Conservation (phyloP, 2,329 filamentous ascomycete genomes). For the Cordyceps javanica region DNA sequence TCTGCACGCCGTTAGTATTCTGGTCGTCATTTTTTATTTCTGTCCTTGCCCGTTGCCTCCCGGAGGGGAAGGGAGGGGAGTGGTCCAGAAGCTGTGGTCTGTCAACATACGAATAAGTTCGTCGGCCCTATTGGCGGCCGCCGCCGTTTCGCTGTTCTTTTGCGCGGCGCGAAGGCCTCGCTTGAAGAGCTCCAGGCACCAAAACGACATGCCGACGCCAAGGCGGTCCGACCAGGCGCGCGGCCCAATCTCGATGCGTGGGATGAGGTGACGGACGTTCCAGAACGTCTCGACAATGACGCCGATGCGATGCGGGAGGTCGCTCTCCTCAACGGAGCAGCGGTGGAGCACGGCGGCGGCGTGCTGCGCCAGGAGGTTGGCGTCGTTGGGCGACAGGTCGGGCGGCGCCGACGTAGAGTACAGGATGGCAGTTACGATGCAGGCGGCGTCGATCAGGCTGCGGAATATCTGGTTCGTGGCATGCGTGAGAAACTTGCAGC, state of each 20-base stretch:
- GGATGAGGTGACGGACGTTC: constrained; percentile 33
- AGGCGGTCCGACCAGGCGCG: constrained; percentile 40
- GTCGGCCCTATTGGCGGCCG: constrained; percentile 22
- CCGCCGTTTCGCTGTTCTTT: constrained; percentile 23
- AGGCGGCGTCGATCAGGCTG: constrained; percentile 38
- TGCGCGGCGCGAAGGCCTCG: constrained; percentile 32
- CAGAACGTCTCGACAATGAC: constrained; percentile 45
- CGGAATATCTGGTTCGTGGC: constrained; percentile 45
- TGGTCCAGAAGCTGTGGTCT: background rate
- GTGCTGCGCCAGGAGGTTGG: constrained; percentile 24
- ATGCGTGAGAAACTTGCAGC: constrained; percentile 36
- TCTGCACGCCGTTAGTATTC: background rate
- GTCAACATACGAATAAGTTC: constrained; percentile 24
- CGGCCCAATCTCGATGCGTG: constrained; percentile 33
- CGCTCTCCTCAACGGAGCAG: constrained; percentile 42
- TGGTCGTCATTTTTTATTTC: background rate
- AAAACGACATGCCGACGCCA: constrained; percentile 43
- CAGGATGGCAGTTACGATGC: constrained; percentile 39
- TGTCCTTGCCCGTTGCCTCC: background rate
- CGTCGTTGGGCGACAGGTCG: constrained; percentile 26
- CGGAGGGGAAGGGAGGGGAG: too few species aligned
- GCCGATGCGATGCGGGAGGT: constrained; percentile 40
- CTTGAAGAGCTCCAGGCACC: constrained; percentile 44
- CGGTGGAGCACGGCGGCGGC: constrained; percentile 31
- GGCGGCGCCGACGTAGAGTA: constrained; percentile 34